Evolutionary conservation across 1,139 yeast genomes (phyloP).

Genomic region (Yamadazyma mexicana): DNA sequence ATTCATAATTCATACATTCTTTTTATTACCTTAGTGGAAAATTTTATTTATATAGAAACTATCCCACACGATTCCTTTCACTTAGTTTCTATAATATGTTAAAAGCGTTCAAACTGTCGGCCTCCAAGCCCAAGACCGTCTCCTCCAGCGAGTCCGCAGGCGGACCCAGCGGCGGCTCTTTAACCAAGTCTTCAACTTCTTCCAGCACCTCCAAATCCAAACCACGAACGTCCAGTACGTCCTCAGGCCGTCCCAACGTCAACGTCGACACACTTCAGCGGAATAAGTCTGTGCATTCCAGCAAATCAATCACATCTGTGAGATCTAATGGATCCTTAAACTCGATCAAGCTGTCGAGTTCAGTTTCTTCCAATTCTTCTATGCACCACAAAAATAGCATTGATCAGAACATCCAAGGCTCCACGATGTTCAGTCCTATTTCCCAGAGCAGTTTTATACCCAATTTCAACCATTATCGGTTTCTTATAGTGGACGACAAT

Average conservation of each 20-base stretch:
- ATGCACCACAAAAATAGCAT: conserved; percentile 4
- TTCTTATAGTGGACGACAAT: conserved; percentile 47
- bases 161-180: background rate
- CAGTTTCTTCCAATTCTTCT: conserved; percentile 10
- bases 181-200: background rate
- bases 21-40: background rate
- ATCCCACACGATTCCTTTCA: no score
- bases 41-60: background rate
- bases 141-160: background rate
- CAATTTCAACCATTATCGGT: conserved; percentile 25
- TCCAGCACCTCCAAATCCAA: conserved; percentile 1
- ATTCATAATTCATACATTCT: conserved; percentile 11
- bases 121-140: background rate
- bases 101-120: conserved; percentile 15
- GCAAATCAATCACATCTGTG: conserved; percentile 10
- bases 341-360: conserved; percentile 10
- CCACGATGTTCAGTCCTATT: conserved; percentile 16
- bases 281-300: conserved; percentile 14
- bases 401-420: conserved; percentile 13
- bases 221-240: conserved; percentile 1
- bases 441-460: conserved; percentile 20
- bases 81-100: conserved; percentile 11
- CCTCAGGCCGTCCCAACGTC: conserved; percentile 12
- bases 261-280: conserved; percentile 13
- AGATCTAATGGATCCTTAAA: conserved; percentile 11